Evolutionary conservation across 371 early-diverging fungal species (phyloP), one percentile per base, ranked within the genome.

Genomic region (Encephalitozoon romaleae): DNA sequence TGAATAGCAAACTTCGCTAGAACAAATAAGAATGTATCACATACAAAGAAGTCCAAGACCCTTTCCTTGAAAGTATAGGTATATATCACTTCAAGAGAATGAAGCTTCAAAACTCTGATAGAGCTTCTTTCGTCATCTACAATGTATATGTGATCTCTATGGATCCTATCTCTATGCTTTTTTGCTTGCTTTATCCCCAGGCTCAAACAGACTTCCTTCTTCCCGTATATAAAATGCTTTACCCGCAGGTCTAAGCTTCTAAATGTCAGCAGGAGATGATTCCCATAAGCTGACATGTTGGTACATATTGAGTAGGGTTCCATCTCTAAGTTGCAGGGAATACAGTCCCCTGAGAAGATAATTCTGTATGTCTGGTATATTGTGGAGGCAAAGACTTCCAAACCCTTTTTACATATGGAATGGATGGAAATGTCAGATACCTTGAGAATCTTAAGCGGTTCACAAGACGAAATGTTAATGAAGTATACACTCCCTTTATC

Each of bases 251-350:
- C 42, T 1, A 12, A 12, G 28, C 64, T 32, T 25, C 77, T 11
- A 34, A 71, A 32, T 9, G 54, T 67, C 15, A 72, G 42, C 32
- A 77, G 32, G 12, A 71, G 21, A 34, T 21, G 9, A n/a, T 41
- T 32, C 2, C 21, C 39, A 65, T 71, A 9, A 1, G 15, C 72
- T 23, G 41, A 52, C 65, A 77, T 67, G 39, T 71, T 70, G 11
- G 77, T 77, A 67, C 77, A 77, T 12, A 72, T 72, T n/a, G 41
- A 63, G 28, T 64, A 42, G 11, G 42, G 45, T 23, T 71, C 54
- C 30, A 55, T 49, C 25, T 72, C 65, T 9, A 59, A 26, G 30
- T 15, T 15, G 34, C 30, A 63, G 15, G 11, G 12, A 64, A 34
- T 3, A 18, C 11, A 9, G 1, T 28, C 42, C 30, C 53, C 54